Base-by-base conservation (phyloP, 192 early-diverging fungal species). In the Coemansia sp. region DNA sequence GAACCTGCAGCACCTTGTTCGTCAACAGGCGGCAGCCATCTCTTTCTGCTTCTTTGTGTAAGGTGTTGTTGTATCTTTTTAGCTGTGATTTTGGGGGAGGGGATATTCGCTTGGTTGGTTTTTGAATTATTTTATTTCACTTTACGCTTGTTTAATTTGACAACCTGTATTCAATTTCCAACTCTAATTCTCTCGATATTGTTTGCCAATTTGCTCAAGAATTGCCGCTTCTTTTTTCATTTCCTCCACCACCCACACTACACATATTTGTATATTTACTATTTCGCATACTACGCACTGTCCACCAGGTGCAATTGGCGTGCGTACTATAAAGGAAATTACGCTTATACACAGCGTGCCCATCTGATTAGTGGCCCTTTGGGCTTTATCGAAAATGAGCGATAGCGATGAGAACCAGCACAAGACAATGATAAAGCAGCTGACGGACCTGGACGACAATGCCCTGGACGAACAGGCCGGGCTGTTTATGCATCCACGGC, bases 381-480 rank as follows among this genome's bases (percentile, higher is more conserved):
- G 8, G 6, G 23, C 51, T 24, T 9, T 53, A 11, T 26, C 15
- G 10, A 69, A 38, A 44, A 77, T 75, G 72, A 69, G 61, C 48
- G 75, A 83, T 26, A 71, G 73, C 9, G 66, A 68, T 56, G 67
- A 72, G 59, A 76, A 75, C 63, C 66, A 73, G 72, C 83, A 80
- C 73, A 85, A 77, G 57, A 85, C 83, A 15, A 80, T 85, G 83
- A 79, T 85, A 49, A 85, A 76, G 67, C 83, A 85, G 78, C 75
- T 85, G n/a, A 85, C 83, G 12, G 83, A 85, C 66, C 64, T 85
- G 70, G 83, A 85, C 75, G 83, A 85, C 83, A 75, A 85, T 49
- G 75, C 66, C 26, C 67, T 85, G 59, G 83, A 85, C 69, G 83
- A 85, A 68, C 83, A 81, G 44, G 83, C 83, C 1, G 83, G 83